Base-by-base conservation (phyloP, 495 filamentous ascomycete genomes). In the Penicillium herquei region DNA sequence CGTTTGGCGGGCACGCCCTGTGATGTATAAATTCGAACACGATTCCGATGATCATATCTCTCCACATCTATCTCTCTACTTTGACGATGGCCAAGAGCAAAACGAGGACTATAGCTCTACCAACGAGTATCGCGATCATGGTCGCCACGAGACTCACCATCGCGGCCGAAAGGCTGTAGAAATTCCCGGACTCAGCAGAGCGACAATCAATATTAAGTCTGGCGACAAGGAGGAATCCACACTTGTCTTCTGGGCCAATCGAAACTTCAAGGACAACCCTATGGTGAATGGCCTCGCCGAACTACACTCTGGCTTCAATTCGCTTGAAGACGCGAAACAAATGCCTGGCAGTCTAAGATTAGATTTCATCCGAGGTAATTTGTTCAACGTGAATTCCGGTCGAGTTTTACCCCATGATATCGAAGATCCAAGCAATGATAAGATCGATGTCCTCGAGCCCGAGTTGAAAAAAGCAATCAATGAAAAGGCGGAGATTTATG, bases 281-380 rank as follows among this genome's bases (percentile, higher is more conserved):
- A 39, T 39, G 3, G 14, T 39, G 9, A 39, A 39, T 14, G 13
- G 11, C 6, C 37, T 39, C 0, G 7, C 37, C 9, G 9, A 13
- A 6, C 11, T 39, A 12, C 37, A 8, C 6, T 39, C 14, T n/a
- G 37, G 37, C 1, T 39, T 39, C 11, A 12, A 61, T 21, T 33
- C 55, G n/a, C 35, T 62, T 32, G 51, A 43, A 1, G 30, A 48
- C 26, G 43, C 54, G n/a, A 17, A 52, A 12, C 8, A 39, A 21
- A 17, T 18, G 7, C 41, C 48, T 14, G 26, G 17, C 12, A 52
- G 55, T 16, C 40, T 33, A 4, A 50, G 55, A 32, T 57, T 71
- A 47, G 71, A 75, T 59, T 72, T 67, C 49, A 59, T 72, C 49
- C 63, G 71, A 14, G 45, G 50, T 7, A 57, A 54, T 45, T 37